Conservation (phyloP, 208 protist species). For the Trichomonas tenax region DNA sequence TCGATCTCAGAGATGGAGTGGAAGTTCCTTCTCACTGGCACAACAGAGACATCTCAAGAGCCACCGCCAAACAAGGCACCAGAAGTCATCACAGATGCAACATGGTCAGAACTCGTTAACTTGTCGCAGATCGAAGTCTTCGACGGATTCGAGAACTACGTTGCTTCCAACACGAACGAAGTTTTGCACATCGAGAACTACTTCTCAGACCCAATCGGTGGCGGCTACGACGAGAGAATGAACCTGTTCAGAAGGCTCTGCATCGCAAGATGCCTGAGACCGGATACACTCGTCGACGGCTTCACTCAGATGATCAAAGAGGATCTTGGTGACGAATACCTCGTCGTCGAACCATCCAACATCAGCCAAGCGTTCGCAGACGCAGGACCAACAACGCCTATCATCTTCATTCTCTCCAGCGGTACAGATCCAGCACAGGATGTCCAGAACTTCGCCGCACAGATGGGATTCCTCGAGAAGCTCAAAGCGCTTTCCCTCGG, state of each 20-base stretch:
- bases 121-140: not conserved
- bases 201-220: slow-evolving; percentile 42
- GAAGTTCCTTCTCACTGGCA: slow-evolving; percentile 28
- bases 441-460: slow-evolving; percentile 74
- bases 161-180: not conserved
- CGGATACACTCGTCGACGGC: slow-evolving; percentile 84
- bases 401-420: slow-evolving; percentile 89
- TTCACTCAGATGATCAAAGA: slow-evolving; percentile 73
- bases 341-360: slow-evolving; percentile 81
- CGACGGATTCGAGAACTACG: not conserved
- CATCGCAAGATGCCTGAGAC: slow-evolving; percentile 76
- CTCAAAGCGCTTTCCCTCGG: slow-evolving; percentile 87
- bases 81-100: not conserved
- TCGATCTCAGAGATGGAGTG: slow-evolving; percentile 34
- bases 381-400: slow-evolving; percentile 60
- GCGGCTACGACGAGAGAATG: slow-evolving; percentile 56
- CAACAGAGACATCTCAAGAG: slow-evolving; percentile 9
- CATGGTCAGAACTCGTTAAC: not conserved
- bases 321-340: slow-evolving; percentile 71
- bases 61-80: not conserved
- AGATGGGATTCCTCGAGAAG: slow-evolving; percentile 62
- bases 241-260: slow-evolving; percentile 76
- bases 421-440: slow-evolving; percentile 86
- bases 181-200: not conserved
- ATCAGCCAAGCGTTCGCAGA: slow-evolving; percentile 77